Evolutionary conservation across 805 yeast species (phyloP).

Genomic region (Metschnikowia borealis): DNA sequence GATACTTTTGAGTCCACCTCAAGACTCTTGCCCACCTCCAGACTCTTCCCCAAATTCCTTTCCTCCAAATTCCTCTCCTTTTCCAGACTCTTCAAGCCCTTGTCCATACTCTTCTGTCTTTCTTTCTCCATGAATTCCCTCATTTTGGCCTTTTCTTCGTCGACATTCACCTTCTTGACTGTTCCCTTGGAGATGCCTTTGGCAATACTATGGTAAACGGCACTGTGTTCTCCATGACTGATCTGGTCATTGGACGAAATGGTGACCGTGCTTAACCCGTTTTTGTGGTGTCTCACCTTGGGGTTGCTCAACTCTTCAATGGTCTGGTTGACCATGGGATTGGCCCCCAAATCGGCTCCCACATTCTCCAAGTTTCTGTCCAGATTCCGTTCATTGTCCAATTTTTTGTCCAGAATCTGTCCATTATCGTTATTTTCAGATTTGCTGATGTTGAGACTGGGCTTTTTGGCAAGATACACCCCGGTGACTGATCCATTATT

Average conservation of each 20-base stretch:
- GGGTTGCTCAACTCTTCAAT: conserved; percentile 8
- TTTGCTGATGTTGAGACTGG: neutral
- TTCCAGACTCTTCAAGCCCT: neutral
- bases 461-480: conserved; percentile 14
- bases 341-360: neutral
- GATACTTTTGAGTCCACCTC: neutral
- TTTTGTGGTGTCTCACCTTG: conserved; percentile 21
- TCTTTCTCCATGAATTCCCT: too few species aligned
- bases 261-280: conserved; percentile 28
- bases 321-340: neutral
- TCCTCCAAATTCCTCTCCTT: too few species aligned
- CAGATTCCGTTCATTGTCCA: neutral
- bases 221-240: neutral
- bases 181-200: conserved; percentile 3
- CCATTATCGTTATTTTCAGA: neutral
- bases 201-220: conserved; percentile 2
- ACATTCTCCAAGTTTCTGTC: neutral
- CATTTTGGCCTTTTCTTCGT: neutral
- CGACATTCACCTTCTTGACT: neutral
- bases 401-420: neutral
- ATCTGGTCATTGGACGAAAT: conserved; percentile 21
- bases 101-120: neutral
- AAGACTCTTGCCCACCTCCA: too few species aligned
- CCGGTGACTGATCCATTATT: conserved; percentile 28
- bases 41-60: neutral